Conservation (phyloP, 176 grass and related monocot species). For the Ananas comosus region DNA sequence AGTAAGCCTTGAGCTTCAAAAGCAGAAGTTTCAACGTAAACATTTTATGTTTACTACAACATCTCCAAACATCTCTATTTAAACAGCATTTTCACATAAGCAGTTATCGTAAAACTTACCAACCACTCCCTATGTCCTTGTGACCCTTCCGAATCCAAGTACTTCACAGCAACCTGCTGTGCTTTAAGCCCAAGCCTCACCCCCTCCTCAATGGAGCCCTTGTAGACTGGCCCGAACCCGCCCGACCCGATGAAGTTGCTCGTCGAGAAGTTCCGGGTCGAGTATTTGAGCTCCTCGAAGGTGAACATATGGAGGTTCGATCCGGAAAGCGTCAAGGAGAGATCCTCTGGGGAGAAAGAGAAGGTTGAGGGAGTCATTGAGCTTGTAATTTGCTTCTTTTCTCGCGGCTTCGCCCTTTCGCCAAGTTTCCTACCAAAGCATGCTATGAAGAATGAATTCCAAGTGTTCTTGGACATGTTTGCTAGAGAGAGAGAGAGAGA, state of each 20-base stretch:
- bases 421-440: not conserved
- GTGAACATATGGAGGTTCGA: slow-evolving; percentile 82
- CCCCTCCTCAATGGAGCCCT: slow-evolving; percentile 44
- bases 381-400: not conserved
- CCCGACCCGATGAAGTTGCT: slow-evolving; percentile 74
- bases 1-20: not conserved
- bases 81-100: too few species aligned
- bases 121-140: slow-evolving; percentile 93
- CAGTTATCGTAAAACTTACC: slow-evolving; percentile 24
- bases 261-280: slow-evolving; percentile 60
- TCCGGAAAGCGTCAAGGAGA: slow-evolving; percentile 56
- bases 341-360: slow-evolving; percentile 61
- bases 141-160: slow-evolving; percentile 63
- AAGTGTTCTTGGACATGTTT: not conserved
- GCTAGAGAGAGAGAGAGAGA: too few species aligned
- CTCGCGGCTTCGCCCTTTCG: not conserved
- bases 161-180: slow-evolving; percentile 91
- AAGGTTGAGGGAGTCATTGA: not conserved
- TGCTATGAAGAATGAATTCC: not conserved
- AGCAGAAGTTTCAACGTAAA: not conserved
- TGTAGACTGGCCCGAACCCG: slow-evolving; percentile 91
- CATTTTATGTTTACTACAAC: not conserved
- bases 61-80: too few species aligned
- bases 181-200: slow-evolving; percentile 44
- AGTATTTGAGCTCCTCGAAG: slow-evolving; percentile 58